phyloP scores from a whole-genome alignment of 345 rosid species.

The Aquilaria yunnanensis region DNA sequence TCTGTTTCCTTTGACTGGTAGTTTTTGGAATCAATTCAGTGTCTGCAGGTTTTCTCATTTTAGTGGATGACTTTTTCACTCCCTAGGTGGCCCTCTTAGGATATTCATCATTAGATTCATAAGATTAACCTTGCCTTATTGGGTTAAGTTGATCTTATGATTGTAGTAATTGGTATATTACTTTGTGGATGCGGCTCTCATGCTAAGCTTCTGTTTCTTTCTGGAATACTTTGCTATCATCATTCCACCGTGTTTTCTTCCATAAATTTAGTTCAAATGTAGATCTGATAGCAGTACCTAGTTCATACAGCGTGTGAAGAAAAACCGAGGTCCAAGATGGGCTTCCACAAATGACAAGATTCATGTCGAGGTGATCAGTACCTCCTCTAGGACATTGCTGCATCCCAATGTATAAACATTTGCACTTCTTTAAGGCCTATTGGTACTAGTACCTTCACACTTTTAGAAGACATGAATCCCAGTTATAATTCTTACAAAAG shows the following conservation, averaged over 20 bases:
- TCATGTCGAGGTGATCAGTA: slow-evolving; percentile 77
- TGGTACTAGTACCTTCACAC: too few relatives aligned
- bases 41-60: too few relatives aligned
- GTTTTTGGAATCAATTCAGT: too few relatives aligned
- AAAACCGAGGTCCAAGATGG: slow-evolving; percentile 90
- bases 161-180: not conserved
- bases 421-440: not conserved
- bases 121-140: too few relatives aligned
- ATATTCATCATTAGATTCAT: too few relatives aligned
- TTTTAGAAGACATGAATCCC: not conserved
- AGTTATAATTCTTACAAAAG: not conserved
- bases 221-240: not conserved
- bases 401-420: slow-evolving; percentile 62
- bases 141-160: too few relatives aligned
- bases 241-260: not conserved
- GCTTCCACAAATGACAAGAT: slow-evolving; percentile 73
- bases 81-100: too few relatives aligned
- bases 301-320: slow-evolving; percentile 55
- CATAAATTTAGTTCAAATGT: not conserved
- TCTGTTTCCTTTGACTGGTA: too few relatives aligned
- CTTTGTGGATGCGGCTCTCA: not conserved
- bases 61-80: too few relatives aligned
- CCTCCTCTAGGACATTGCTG: slow-evolving; percentile 64
- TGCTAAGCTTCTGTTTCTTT: not conserved
- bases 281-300: not conserved